Evolutionary conservation across 495 filamentous ascomycete genomes (phyloP), one percentile per base, ranked within the genome.

Genomic region (Thermothielavioides terrestris): DNA sequence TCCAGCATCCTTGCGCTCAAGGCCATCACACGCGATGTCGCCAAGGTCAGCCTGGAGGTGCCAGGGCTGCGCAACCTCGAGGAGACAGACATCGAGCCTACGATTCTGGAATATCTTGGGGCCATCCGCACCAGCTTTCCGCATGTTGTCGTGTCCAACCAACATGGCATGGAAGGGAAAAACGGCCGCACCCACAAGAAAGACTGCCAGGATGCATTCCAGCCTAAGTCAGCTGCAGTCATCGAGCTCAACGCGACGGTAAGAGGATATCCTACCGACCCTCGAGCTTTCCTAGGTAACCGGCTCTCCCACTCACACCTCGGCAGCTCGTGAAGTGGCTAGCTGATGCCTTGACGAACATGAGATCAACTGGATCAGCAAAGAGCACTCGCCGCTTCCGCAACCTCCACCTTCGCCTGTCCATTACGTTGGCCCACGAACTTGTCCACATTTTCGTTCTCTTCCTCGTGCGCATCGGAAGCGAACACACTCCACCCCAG

Each of bases 131-230:
- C 15, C n/a, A 41, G 36, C 36, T 49, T 49, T 8, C 46, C 37
- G 1, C 26, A 49, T 30, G 20, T 49, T 20, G 8, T 49, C 8
- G 37, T 49, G 1, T 32, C 46, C 15, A 25, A 49, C n/a, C n/a
- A 25, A 9, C 25, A n/a, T 18, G 37, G 38, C 26, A 49, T 49
- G 28, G 37, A 25, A 10, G 26, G 6, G 3, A 49, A 31, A 20
- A 49, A 49, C 20, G 46, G 46, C 36, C 46, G 46, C 17, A 49
- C 46, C 37, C 41, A 38, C 26, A 49, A 49, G 26, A 27, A 18
- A 26, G 21, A 42, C 17, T 49, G 37, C 12, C 2, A 28, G 7
- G 38, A 10, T 7, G 12, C 10, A 7, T 31, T 41, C 6, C 17
- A 49, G 0, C 46, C 46, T 4, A 40, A 49, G 21, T 12, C 7